Evolutionary conservation across 805 yeast genomes (phyloP).

Genomic region (Pichia phayaonensis): DNA sequence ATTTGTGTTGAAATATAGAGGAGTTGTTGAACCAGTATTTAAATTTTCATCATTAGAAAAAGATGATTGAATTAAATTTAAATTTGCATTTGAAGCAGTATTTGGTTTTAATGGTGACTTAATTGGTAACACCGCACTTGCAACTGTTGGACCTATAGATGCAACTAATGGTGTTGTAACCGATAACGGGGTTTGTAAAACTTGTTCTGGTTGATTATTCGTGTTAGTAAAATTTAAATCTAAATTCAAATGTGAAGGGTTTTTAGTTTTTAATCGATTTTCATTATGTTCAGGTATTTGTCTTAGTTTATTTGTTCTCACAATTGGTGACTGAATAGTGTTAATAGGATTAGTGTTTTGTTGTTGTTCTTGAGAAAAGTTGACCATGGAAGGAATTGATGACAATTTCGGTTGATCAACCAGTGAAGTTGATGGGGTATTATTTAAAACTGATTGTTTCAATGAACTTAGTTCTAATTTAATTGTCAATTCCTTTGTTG

Average conservation of each 20-base stretch:
- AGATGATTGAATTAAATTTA: neutral
- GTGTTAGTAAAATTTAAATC: constrained; percentile 3
- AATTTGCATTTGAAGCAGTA: constrained; percentile 4
- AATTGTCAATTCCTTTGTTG: constrained; percentile 89
- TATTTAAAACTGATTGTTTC: constrained; percentile 23
- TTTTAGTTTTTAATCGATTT: constrained; percentile 11
- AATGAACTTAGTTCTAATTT: constrained; percentile 61
- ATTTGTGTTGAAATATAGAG: constrained; percentile 1
- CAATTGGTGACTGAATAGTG: neutral
- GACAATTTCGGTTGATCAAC: constrained; percentile 30
- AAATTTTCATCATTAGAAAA: neutral
- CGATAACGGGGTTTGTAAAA: constrained; percentile 13
- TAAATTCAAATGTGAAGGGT: constrained; percentile 20
- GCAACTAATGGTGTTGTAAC: constrained; percentile 32
- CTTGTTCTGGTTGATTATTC: neutral
- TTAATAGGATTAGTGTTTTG: neutral
- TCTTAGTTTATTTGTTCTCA: constrained; percentile 3
- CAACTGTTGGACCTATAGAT: constrained; percentile 29
- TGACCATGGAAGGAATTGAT: constrained; percentile 30
- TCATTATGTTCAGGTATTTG: constrained; percentile 11
- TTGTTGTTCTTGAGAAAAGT: constrained; percentile 18
- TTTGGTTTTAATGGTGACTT: constrained; percentile 21
- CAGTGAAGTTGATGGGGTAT: constrained; percentile 13
- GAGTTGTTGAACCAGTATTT: constrained; percentile 2
- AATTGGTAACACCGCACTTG: constrained; percentile 28